Percentiles rank a stretch among this genome's conserved stretches.
Evolutionary conservation across 139 green algal genomes (phyloP).

Genomic region (Mesotaenium endlicherianum): DNA sequence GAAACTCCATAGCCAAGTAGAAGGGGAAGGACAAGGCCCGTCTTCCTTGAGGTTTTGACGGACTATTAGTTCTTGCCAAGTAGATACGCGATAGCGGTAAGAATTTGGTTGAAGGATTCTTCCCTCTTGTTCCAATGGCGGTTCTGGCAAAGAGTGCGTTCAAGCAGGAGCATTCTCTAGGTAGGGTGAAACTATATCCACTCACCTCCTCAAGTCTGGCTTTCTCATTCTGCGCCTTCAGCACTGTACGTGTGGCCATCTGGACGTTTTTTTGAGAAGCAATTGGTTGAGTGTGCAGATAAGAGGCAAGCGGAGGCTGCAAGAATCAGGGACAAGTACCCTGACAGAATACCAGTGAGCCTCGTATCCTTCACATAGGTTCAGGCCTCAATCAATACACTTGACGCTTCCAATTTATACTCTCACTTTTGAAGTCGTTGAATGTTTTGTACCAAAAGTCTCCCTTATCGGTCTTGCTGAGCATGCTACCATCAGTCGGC

Average conservation of each 20-base stretch:
- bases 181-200: not conserved
- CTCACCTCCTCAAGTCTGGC: not conserved
- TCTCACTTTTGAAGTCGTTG: not conserved
- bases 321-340: slow-evolving; percentile 96
- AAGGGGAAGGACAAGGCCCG: too few relatives aligned
- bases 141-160: not conserved
- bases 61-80: too few relatives aligned
- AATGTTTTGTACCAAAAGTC: not conserved
- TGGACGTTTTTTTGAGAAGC: not conserved
- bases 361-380: not conserved
- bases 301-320: slow-evolving; percentile 88
- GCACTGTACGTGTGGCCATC: not conserved
- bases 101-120: too few relatives aligned
- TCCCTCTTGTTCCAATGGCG: too few relatives aligned
- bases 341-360: slow-evolving; percentile 86
- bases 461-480: not conserved
- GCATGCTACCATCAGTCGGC: not conserved
- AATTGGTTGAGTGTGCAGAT: slow-evolving; percentile 67
- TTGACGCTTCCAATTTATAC: not conserved
- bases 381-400: not conserved
- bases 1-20: too few relatives aligned
- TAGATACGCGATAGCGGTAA: too few relatives aligned
- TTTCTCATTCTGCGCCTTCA: not conserved
- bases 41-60: too few relatives aligned
- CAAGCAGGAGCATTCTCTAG: not conserved